Percentiles rank a stretch among this genome's conserved stretches.
Conservation (phyloP, 768 basidiomycete species). For the Panaeolus cyanescens region DNA sequence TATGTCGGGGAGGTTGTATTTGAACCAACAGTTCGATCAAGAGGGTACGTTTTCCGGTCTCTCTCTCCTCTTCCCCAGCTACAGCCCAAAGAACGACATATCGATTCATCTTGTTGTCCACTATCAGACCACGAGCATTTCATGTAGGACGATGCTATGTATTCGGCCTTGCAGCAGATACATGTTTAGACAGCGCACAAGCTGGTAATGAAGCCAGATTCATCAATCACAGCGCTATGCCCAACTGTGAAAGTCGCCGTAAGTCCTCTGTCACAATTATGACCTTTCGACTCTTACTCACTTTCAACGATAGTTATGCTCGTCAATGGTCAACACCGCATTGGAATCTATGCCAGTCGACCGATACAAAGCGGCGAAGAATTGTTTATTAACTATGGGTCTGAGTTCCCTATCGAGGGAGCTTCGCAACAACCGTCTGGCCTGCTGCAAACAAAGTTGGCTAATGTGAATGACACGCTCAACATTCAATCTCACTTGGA, state of each 20-base stretch:
- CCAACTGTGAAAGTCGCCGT: constrained; percentile 53
- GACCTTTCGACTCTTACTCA: no score
- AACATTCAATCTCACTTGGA: no score
- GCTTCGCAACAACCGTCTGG: background rate
- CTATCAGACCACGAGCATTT: constrained; percentile 34
- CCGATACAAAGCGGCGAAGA: constrained; percentile 46
- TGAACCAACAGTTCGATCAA: constrained; percentile 47
- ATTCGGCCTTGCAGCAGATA: constrained; percentile 49
- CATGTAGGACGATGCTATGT: constrained; percentile 63
- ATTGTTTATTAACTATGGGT: constrained; percentile 60
- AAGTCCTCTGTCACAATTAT: constrained; percentile 17
- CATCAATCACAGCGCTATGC: constrained; percentile 54
- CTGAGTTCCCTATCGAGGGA: constrained; percentile 41
- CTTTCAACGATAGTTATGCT: constrained; percentile 48
- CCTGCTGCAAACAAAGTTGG: background rate
- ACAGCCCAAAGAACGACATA: background rate
- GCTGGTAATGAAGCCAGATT: constrained; percentile 68
- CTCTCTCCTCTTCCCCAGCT: background rate
- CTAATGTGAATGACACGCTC: no score
- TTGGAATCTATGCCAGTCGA: constrained; percentile 59
- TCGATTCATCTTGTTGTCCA: background rate
- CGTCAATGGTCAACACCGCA: constrained; percentile 69
- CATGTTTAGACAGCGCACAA: constrained; percentile 55
- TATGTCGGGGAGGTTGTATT: constrained; percentile 66
- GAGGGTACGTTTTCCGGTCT: constrained; percentile 46